Evolutionary conservation across 345 rosid species (phyloP).

Genomic region (Hevea brasiliensis): DNA sequence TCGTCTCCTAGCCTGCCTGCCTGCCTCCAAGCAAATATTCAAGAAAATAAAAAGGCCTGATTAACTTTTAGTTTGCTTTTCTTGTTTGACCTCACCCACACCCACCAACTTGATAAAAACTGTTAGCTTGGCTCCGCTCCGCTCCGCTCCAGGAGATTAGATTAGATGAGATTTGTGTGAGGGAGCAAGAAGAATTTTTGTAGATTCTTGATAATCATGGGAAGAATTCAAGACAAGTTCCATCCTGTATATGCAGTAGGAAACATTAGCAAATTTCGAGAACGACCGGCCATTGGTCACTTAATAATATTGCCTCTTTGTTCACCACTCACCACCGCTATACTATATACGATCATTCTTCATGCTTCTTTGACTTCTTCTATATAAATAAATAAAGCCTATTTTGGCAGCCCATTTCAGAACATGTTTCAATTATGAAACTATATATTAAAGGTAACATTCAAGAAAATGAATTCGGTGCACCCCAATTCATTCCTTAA

Average conservation of each 20-base stretch:
- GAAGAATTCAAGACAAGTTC: background rate
- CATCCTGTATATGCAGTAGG: slow-evolving; percentile 18
- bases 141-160: background rate
- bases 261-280: slow-evolving; percentile 21
- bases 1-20: too few relatives aligned
- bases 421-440: background rate
- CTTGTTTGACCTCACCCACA: slow-evolving; percentile 18
- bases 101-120: slow-evolving; percentile 5
- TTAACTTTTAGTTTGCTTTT: too few relatives aligned
- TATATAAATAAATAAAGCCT: background rate
- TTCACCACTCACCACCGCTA: too few relatives aligned
- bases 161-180: background rate
- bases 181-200: slow-evolving; percentile 7
- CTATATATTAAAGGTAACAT: background rate
- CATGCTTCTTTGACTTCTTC: slow-evolving; percentile 8
- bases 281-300: slow-evolving; percentile 17
- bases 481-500: too few relatives aligned
- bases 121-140: background rate
- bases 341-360: too few relatives aligned
- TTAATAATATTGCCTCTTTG: too few relatives aligned
- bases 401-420: background rate
- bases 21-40: too few relatives aligned
- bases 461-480: too few relatives aligned
- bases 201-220: background rate
- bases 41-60: too few relatives aligned